Base-by-base conservation (phyloP, 495 filamentous ascomycete genomes). In the Penicillium longicatenatum region DNA sequence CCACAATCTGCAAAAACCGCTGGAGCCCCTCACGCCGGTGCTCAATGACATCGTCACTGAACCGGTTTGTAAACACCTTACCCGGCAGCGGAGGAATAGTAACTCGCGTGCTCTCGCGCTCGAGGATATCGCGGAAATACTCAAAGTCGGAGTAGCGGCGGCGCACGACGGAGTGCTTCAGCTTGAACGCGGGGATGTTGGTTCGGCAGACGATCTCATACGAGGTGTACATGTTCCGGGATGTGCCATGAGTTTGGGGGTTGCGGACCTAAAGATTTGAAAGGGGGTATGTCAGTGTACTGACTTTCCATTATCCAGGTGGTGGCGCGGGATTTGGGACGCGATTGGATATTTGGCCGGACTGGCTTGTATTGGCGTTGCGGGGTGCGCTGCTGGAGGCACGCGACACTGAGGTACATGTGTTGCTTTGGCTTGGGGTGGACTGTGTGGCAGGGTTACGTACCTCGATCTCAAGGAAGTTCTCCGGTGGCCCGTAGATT, bases 151-250 rank as follows among this genome's bases (percentile, higher is more conserved):
- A 92, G 76, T 98, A 98, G 24, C 94, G 90, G 53, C 94, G 86
- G 55, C 94, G 92, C 50, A 98, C 95, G 59, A 84, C 81, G 46
- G 88, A 92, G 69, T 90, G 79, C 66, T 88, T 86, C 59, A 98
- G 86, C 79, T 97, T 96, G 84, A 98, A 98, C 62, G 95, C 93
- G 55, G 94, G 94, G 70, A 98, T 98, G 77, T 98, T 98, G 74
- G 94, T 98, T 42, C 90, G 86, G 79, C 93, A 96, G 58, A 94
- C 79, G 64, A 98, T 96, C 75, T 97, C 93, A 77, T 98, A 98
- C 77, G 93, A 92, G 46, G 94, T 98, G 80, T 97, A 97, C 93
- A 97, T 97, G 76, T 87, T 86, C 46, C 93, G 88, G 50, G 93
- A 93, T 60, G 92, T 90, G 65, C 93, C 93, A 66, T 96, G 94